Base-by-base conservation (phyloP, 2,329 filamentous ascomycete genomes). In the Zelopaecilomyces penicillatus region DNA sequence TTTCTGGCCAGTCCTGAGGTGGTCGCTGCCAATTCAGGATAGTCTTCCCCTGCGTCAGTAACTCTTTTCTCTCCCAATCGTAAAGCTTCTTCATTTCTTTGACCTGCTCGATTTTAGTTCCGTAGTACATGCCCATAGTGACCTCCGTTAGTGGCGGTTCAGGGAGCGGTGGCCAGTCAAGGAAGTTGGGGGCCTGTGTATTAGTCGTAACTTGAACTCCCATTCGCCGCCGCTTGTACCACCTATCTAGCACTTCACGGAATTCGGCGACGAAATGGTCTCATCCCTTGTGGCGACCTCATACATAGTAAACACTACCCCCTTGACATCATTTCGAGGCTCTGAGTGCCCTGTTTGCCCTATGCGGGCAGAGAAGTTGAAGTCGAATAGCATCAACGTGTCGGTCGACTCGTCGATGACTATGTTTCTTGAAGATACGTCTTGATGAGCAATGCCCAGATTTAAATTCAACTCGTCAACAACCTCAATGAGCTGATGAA, bases 401-500 rank as follows among this genome's bases (percentile, higher is more conserved):
- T 67, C 56, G 11, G 61, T 64, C 8, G 42, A 34, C 5, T 52
- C 46, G 42, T 68, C 52, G 41, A 69, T 46, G 1, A 69, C 38
- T 5, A 69, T 53, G 44, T 69, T 69, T 30, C 62, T 57, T 3
- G 61, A 49, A 4, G 59, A 57, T 41, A 70, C 55, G 44, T 68
- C 66, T 46, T 66, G 59, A 50, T 69, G 66, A 35, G 55, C 50
- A 33, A 69, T 58, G 29, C 66, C 64, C 32, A 61, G 49, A 32
- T 56, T 44, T 8, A 68, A 51, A 42, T 69, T 68, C 28, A 69
- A 51, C 32, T 61, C 56, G 43, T 69, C 65, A 6, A 68, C 54
- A 5, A 63, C 56, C 2, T 54, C 10, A 5, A 54, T 60, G 6
- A 68, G 57, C 45, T 69, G 65, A 19, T 19, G 19, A 19, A 19